Conservation (phyloP, 257 asterid genomes). For the Cinchona pubescens region DNA sequence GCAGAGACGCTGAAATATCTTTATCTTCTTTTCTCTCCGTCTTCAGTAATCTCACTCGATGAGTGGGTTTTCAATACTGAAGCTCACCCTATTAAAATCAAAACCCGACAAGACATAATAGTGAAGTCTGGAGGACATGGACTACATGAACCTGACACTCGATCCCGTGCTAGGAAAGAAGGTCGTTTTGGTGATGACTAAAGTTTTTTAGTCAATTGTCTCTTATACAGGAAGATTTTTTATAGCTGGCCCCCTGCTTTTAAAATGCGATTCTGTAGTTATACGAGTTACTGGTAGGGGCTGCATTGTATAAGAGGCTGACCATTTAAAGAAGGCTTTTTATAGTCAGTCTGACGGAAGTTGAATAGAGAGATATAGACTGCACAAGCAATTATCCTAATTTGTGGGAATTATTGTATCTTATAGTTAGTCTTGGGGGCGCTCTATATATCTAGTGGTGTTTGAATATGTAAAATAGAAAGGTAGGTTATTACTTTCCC, state of each 20-base stretch:
- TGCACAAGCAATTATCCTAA: not conserved
- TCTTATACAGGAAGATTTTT: not conserved
- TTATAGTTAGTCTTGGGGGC: not conserved
- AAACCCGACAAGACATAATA: constrained; percentile 43
- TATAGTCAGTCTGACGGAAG: not conserved
- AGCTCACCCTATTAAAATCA: constrained; percentile 92
- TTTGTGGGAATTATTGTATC: not conserved
- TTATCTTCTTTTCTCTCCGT: constrained; percentile 95
- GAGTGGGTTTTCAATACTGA: constrained; percentile 99
- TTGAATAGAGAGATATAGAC: not conserved
- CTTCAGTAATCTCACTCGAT: constrained; percentile 84
- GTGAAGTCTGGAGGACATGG: constrained; percentile 30
- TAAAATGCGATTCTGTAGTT: not conserved
- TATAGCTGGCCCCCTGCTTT: not conserved
- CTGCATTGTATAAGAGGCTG: not conserved
- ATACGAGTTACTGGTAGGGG: not conserved
- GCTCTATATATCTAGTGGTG: not conserved
- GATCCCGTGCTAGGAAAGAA: constrained; percentile 76
- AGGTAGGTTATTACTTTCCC: not conserved
- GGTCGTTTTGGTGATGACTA: constrained; percentile 67
- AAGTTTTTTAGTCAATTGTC: too few species aligned
- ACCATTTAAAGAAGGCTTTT: not conserved
- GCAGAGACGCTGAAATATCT: constrained; percentile 96
- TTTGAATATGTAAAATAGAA: constrained; percentile 4
- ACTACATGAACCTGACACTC: constrained; percentile 32